Evolutionary conservation across 2,329 filamentous ascomycete species (phyloP).

Genomic region (Fusarium buxicola): DNA sequence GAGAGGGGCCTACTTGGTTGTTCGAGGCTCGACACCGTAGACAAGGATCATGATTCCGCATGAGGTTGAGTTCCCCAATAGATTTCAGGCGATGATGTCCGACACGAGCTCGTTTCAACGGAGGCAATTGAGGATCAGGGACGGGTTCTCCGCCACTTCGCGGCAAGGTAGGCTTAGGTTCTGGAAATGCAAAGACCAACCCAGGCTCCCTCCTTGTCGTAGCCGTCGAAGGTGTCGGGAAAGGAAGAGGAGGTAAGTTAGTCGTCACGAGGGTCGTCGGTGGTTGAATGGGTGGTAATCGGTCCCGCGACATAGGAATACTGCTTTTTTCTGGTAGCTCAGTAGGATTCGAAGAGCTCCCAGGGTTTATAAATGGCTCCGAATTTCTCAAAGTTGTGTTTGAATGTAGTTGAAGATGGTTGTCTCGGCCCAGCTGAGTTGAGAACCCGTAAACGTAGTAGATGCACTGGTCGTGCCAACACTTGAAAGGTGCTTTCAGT

Average conservation of each 20-base stretch:
- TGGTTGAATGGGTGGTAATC: constrained; percentile 53
- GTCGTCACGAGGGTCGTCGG: constrained; percentile 49
- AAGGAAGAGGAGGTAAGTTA: constrained; percentile 46
- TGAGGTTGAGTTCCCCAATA: constrained; percentile 66
- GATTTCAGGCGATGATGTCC: constrained; percentile 66
- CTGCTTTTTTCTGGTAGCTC: constrained; percentile 27
- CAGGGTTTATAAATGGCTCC: constrained; percentile 53
- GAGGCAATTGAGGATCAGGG: constrained; percentile 64
- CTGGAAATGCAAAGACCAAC: constrained; percentile 53
- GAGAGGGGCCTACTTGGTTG: constrained; percentile 55
- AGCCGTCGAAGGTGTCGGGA: constrained; percentile 47
- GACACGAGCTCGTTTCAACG: constrained; percentile 64
- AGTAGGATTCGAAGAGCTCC: constrained; percentile 20
- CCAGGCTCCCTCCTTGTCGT: constrained; percentile 45
- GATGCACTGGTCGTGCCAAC: constrained; percentile 65
- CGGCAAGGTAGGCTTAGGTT: constrained; percentile 51
- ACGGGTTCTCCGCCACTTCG: constrained; percentile 60
- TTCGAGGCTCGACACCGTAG: constrained; percentile 63
- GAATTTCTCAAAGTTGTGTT: constrained; percentile 57
- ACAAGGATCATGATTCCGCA: constrained; percentile 61
- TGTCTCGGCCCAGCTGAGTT: constrained; percentile 62
- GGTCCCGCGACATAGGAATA: constrained; percentile 40
- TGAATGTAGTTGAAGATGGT: constrained; percentile 61
- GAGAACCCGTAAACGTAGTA: constrained; percentile 70
- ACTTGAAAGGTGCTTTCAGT: constrained; percentile 59